Conservation (phyloP, 2,329 filamentous ascomycete species). For the Xylaria sp. region DNA sequence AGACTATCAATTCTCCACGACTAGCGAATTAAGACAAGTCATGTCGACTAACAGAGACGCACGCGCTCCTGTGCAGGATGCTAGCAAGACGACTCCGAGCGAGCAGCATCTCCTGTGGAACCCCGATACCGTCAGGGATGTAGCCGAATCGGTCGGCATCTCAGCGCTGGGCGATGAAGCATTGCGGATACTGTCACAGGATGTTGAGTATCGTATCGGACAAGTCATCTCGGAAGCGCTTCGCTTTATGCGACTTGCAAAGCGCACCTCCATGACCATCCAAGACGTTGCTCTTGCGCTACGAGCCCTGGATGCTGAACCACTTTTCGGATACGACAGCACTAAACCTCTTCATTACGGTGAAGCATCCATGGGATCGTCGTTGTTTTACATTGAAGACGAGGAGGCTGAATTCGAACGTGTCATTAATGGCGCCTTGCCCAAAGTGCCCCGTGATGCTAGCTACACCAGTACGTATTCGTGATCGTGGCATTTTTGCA, state of each 20-base stretch:
- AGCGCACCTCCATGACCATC: constrained; percentile 80
- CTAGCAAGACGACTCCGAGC: constrained; percentile 18
- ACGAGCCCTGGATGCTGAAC: constrained; percentile 83
- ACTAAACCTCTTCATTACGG: constrained; percentile 84
- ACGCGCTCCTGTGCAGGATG: constrained; percentile 25
- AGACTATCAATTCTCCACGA: neutral
- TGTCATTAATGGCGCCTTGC: constrained; percentile 90
- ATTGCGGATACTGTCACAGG: constrained; percentile 79
- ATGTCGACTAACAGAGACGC: constrained; percentile 26
- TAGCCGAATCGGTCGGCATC: constrained; percentile 93
- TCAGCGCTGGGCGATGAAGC: constrained; percentile 76
- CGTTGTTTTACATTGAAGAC: constrained; percentile 94
- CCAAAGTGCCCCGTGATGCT: constrained; percentile 89
- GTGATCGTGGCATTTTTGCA: neutral
- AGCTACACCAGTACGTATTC: constrained; percentile 70
- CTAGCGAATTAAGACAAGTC: neutral
- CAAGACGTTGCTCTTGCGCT: constrained; percentile 86
- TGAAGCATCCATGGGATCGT: constrained; percentile 89
- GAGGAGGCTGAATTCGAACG: constrained; percentile 99
- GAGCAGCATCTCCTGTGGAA: constrained; percentile 69
- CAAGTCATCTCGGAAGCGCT: constrained; percentile 91
- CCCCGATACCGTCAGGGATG: constrained; percentile 88
- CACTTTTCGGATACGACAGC: constrained; percentile 92
- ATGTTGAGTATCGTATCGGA: constrained; percentile 90
- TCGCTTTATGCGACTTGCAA: constrained; percentile 90